A percentile compares a stretch with the other conserved stretches of the same genome.
Evolutionary conservation across 306 rosid genomes (phyloP).

Genomic region (Acacia acuminata): DNA sequence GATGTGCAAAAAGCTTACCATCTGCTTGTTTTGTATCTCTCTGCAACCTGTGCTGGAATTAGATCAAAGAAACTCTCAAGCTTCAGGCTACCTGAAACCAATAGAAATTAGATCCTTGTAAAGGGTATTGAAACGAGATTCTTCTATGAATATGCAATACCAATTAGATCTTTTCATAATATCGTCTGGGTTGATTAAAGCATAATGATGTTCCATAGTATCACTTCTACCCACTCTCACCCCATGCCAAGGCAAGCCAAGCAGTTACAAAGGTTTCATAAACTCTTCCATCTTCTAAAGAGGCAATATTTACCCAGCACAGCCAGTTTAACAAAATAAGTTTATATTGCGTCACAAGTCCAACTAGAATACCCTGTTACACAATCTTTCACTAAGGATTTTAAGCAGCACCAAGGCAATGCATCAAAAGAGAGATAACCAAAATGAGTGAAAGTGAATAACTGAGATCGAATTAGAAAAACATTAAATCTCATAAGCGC

Average conservation of each 20-base stretch:
- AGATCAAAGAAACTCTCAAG: not conserved
- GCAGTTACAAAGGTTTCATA: not conserved
- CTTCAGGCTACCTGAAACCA: not conserved
- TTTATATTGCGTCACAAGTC: not conserved
- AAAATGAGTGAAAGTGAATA: not conserved
- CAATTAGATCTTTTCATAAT: no score
- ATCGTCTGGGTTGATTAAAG: not conserved
- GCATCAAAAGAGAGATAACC: not conserved
- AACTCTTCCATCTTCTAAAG: not conserved
- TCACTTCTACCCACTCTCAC: not conserved
- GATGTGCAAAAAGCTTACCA: constrained; percentile 11
- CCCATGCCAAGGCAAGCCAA: not conserved
- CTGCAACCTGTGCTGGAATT: constrained; percentile 15
- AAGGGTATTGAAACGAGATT: not conserved
- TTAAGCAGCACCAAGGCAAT: not conserved
- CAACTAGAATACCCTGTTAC: not conserved
- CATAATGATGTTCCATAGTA: not conserved
- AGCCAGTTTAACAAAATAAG: not conserved
- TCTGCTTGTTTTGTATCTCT: constrained; percentile 19
- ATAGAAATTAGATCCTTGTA: not conserved
- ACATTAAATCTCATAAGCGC: not conserved
- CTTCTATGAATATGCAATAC: not conserved
- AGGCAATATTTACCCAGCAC: not conserved
- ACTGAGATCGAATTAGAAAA: not conserved
- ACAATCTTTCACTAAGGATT: not conserved